Base-by-base conservation (phyloP, 768 basidiomycete genomes). In the Lentinula guzmanii region DNA sequence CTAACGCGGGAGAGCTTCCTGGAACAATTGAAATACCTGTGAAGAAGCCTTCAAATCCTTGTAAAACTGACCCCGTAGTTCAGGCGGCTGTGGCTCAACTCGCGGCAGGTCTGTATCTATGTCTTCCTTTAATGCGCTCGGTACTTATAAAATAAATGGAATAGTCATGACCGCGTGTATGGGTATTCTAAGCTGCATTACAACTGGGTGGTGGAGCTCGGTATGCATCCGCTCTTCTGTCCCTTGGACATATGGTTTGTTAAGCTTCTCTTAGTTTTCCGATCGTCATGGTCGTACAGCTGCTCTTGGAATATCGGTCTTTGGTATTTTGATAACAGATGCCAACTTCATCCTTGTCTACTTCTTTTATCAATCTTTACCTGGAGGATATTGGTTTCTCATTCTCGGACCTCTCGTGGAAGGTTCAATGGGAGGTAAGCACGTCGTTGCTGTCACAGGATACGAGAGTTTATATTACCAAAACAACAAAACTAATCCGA, bases 201-300 rank as follows among this genome's bases (percentile, higher is more conserved):
- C 92, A 2, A 86, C 88, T 11, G 91, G 84, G 2, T 95, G 86
- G 83, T 96, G 94, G 94, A 89, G 90, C 60, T 80, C 87, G 58
- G 89, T 90, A 72, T 71, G 87, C 77, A 15, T 54, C 59, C 33
- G 18, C 10, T 50, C 58, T 24, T 35, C 16, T n/a, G 7, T 35
- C 13, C 8, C 10, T 6, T 11, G 11, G 5, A 35, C 5, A 15
- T 41, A 56, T 10, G 13, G 11, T 21, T 9, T 2, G 21, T 31
- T 42, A 43, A 33, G 5, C n/a, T 21, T 6, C 11, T 8, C 35
- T 28, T 43, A 92, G 86, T 79, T 88, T 48, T 91, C 90, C 5
- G 94, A 97, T 73, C 80, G 89, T 15, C 73, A 82, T 69, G 94
- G 94, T 10, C 84, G 94, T 46, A 85, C 80, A 0, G 74, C 70